phyloP scores from a whole-genome alignment of 805 yeast species.

The Yarrowia sp. region DNA sequence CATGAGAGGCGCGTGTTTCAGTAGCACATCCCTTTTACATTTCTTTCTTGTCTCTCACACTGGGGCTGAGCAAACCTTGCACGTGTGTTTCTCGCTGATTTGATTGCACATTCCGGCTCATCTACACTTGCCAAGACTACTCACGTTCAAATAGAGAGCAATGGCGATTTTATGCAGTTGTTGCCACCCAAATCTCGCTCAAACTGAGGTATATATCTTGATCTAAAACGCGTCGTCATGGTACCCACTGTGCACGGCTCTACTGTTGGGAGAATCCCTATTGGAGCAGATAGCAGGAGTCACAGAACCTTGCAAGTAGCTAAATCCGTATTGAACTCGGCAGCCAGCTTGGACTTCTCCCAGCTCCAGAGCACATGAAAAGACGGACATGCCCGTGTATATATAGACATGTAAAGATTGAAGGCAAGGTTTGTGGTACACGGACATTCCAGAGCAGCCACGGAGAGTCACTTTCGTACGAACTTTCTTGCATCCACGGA shows the following conservation, averaged over 20 bases:
- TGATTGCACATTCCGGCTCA: not conserved
- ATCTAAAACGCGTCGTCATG: not conserved
- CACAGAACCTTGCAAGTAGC: not conserved
- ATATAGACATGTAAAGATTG: not conserved
- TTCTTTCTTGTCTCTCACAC: not conserved
- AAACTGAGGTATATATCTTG: not conserved
- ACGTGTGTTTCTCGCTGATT: not conserved
- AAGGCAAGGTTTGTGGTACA: not conserved
- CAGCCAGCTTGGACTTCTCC: not conserved
- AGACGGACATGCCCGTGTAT: not conserved
- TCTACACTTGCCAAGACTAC: no score
- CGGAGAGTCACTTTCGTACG: no score
- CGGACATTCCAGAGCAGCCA: not conserved
- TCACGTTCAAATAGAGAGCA: not conserved
- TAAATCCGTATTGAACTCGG: not conserved
- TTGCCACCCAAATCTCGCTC: not conserved
- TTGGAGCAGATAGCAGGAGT: conserved; percentile 4
- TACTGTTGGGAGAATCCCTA: not conserved
- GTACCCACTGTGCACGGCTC: conserved; percentile 7
- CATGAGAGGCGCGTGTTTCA: not conserved
- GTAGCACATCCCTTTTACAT: conserved; percentile 9
- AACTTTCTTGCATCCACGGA: no score
- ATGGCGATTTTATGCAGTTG: not conserved
- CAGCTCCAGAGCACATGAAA: not conserved
- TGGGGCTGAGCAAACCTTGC: conserved; percentile 16